Conservation (phyloP, 495 filamentous ascomycete species). For the Neurospora sp. region DNA sequence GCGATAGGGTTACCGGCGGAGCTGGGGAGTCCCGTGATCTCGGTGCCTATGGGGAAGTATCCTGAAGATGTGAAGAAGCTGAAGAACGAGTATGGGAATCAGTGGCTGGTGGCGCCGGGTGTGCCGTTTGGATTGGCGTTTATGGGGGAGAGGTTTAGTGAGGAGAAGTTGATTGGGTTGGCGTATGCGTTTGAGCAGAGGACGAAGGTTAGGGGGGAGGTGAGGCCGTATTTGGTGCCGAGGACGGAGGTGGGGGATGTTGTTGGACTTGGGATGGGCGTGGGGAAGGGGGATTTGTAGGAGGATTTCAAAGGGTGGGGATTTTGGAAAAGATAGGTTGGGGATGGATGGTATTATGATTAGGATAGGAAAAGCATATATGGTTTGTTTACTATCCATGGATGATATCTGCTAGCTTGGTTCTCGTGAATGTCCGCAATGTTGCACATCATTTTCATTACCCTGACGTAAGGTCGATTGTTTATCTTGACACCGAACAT, state of each 20-base stretch:
- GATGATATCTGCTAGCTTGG: neutral
- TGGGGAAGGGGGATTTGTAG: neutral
- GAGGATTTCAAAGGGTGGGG: neutral
- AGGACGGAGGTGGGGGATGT: slow-evolving; percentile 36
- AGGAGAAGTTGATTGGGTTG: slow-evolving; percentile 48
- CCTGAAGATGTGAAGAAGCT: slow-evolving; percentile 4
- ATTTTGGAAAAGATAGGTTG: neutral
- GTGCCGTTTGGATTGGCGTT: slow-evolving; percentile 31
- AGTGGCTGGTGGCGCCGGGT: slow-evolving; percentile 6
- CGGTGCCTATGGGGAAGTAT: slow-evolving; percentile 33
- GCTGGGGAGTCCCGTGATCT: slow-evolving; percentile 31
- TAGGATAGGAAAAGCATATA: neutral
- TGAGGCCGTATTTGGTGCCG: slow-evolving; percentile 40
- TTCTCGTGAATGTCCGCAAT: neutral
- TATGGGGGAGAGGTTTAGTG: slow-evolving; percentile 44
- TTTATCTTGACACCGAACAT: neutral
- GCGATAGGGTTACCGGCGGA: slow-evolving; percentile 14
- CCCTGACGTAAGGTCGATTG: neutral
- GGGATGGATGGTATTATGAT: neutral
- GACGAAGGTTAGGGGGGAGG: slow-evolving; percentile 38
- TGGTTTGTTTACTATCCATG: neutral
- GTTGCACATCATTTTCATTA: neutral
- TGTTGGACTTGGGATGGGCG: neutral
- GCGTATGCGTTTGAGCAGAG: slow-evolving; percentile 62
- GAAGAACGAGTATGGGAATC: slow-evolving; percentile 5